phyloP scores from a whole-genome alignment of 2,329 filamentous ascomycete species.

The Dactylellina cionopaga region DNA sequence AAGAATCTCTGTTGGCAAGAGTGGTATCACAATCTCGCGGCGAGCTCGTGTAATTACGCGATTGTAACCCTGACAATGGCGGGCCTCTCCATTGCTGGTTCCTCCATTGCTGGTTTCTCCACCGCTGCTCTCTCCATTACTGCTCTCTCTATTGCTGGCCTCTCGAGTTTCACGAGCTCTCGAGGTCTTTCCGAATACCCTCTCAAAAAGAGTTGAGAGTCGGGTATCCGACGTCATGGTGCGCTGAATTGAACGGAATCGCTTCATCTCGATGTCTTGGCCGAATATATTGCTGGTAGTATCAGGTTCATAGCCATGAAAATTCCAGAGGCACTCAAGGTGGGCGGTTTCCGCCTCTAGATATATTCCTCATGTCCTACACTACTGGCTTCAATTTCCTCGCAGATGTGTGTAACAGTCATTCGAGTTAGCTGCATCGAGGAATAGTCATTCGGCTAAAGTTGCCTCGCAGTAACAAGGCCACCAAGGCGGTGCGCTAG shows the following conservation, averaged over 20 bases:
- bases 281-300: background rate
- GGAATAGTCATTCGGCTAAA: constrained; percentile 1
- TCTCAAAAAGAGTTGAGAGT: background rate
- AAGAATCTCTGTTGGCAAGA: constrained; percentile 27
- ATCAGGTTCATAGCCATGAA: too few relatives aligned
- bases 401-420: background rate
- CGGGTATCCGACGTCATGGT: background rate
- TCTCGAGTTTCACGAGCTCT: too few relatives aligned
- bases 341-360: too few relatives aligned
- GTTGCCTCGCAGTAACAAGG: background rate
- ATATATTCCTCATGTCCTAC: too few relatives aligned
- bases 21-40: background rate
- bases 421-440: background rate
- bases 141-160: too few relatives aligned
- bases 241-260: constrained; percentile 4
- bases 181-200: background rate
- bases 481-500: background rate
- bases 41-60: background rate
- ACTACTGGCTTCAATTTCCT: background rate
- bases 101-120: background rate
- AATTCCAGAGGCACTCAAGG: too few relatives aligned
- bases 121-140: too few relatives aligned
- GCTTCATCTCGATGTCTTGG: background rate
- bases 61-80: too few relatives aligned
- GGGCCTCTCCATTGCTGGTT: too few relatives aligned